Evolutionary conservation across 345 rosid genomes (phyloP).

Genomic region (Arabis alpina): DNA sequence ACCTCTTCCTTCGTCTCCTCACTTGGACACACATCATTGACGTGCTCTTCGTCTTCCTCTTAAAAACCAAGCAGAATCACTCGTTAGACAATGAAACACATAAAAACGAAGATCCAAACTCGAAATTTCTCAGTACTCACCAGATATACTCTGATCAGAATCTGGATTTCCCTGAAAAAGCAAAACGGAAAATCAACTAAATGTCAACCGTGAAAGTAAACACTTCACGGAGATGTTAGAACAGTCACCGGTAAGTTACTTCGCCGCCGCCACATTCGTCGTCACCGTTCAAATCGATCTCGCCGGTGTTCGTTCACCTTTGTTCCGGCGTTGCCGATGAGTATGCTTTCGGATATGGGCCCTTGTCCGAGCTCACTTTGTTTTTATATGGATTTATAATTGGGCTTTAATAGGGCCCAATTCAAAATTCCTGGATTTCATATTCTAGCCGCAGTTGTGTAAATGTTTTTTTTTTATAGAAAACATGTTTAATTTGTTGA

Average conservation of each 20-base stretch:
- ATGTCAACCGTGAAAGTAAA: not conserved
- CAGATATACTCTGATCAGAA: conserved; percentile 79
- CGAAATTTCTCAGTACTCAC: conserved; percentile 45
- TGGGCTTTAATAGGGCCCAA: conserved; percentile 27
- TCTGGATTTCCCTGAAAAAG: conserved; percentile 53
- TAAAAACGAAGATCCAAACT: not conserved
- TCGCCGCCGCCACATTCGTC: conserved; percentile 73
- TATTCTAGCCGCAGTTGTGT: not conserved
- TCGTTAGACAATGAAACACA: conserved; percentile 2
- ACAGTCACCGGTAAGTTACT: conserved; percentile 43
- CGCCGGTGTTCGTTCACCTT: conserved; percentile 25
- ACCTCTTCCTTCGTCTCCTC: conserved; percentile 49
- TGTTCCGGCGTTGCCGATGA: conserved; percentile 5
- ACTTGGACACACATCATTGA: conserved; percentile 45
- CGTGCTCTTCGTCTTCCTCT: conserved; percentile 64
- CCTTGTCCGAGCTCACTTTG: not conserved
- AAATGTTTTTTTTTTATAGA: not conserved
- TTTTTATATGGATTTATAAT: not conserved
- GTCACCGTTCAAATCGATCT: conserved; percentile 19
- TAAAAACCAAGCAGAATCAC: conserved; percentile 14
- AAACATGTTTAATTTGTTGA: not conserved
- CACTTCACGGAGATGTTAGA: not conserved
- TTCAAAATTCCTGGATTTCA: not conserved
- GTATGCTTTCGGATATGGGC: conserved; percentile 8
- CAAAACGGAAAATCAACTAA: conserved; percentile 15